phyloP scores from a whole-genome alignment of 331 rosid genomes.

The Arachis monticola region DNA sequence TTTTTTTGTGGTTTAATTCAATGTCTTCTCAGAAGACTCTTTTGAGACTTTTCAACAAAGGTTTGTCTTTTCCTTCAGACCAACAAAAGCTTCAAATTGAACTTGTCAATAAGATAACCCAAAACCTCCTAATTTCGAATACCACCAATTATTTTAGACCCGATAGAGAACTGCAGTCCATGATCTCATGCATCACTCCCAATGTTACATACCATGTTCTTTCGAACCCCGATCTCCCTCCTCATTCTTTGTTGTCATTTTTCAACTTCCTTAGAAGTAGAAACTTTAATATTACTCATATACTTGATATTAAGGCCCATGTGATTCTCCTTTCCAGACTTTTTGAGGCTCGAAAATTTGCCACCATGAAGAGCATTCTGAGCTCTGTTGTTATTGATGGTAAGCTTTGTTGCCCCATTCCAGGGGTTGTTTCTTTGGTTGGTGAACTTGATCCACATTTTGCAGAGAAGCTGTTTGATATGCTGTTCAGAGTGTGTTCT shows the following conservation, averaged over 20 bases:
- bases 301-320: conserved; percentile 68
- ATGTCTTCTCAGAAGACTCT: conserved; percentile 39
- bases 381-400: conserved; percentile 45
- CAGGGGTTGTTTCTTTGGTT: conserved; percentile 46
- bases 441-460: conserved; percentile 45
- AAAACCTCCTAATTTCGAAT: conserved; percentile 38
- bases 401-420: conserved; percentile 30
- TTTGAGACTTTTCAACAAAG: conserved; percentile 18
- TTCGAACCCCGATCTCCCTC: conserved; percentile 57
- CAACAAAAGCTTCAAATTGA: conserved; percentile 38
- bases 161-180: conserved; percentile 32
- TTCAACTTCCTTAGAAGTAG: conserved; percentile 58
- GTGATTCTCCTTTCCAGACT: conserved; percentile 56
- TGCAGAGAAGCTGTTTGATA: conserved; percentile 64
- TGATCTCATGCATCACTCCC: conserved; percentile 56
- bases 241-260: conserved; percentile 51
- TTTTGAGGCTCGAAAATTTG: conserved; percentile 53
- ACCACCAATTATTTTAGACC: conserved; percentile 42
- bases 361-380: conserved; percentile 57
- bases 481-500: conserved; percentile 72
- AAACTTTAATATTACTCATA: conserved; percentile 36
- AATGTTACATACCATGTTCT: conserved; percentile 58
- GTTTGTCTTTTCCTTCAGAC: conserved; percentile 25
- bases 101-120: conserved; percentile 47
- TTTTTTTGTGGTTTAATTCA: background rate